Evolutionary conservation across 306 rosid species (phyloP), one percentile per base, ranked within the genome.

Genomic region (Gynostemma pentaphyllum): DNA sequence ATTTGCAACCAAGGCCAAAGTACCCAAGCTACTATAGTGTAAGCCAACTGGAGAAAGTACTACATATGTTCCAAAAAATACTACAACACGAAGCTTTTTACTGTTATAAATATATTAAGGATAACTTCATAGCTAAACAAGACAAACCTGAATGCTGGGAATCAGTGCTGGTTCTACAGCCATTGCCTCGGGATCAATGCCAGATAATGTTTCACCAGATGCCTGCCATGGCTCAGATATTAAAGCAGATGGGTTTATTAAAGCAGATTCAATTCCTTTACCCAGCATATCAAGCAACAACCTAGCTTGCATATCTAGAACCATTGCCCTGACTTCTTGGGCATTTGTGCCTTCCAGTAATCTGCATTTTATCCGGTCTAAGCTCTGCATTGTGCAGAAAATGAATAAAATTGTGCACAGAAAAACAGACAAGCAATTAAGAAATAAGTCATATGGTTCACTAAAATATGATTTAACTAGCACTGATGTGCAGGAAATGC

Each of bases 241-340:
- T 65, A 92, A 78, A 73, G 94, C 90, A 40, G 95, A 88, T 54
- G 99, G 85, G 73, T 88, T 84, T 68, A 86, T 69, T 71, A 92
- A 79, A 0, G 99, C 97, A 47, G 99, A 88, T 76, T 92, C 99
- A 66, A 92, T 92, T 77, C 99, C 99, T 69, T 87, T 88, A 64
- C 99, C 99, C 45, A 92, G 88, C 99, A 92, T 92, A 73, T 92
- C 99, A 79, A 92, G 83, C 78, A 92, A 81, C 78, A 92, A 72
- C 81, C 99, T 84, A 18, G 99, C 99, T 84, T 92, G 99, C 99
- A 92, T 92, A 76, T 92, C 99, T 69, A 92, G 77, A 78, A 92
- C 99, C 99, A 92, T 92, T 3, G 99, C 99, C 81, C 99, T 82
- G 49, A 92, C 99, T 84, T 92, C 99, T 76, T 92, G 99, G 27